A percentile compares a stretch with the other conserved stretches of the same genome.
Conservation (phyloP, 768 basidiomycete genomes). For the Vishniacozyma victoriae region DNA sequence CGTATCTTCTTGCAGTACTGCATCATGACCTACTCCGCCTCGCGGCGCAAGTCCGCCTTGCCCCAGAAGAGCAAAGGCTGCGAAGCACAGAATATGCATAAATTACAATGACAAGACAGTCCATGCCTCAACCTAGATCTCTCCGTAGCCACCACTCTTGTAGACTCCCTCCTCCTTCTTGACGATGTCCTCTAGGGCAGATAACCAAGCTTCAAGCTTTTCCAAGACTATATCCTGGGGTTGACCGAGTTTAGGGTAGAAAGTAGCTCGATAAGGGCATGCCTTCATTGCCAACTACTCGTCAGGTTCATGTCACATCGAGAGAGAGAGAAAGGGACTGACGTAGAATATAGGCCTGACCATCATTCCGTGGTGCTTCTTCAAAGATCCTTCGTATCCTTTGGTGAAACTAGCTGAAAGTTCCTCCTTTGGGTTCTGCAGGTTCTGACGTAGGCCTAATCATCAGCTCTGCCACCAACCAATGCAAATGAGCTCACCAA, state of each 20-base stretch:
- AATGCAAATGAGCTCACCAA: constrained; percentile 7
- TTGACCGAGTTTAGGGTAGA: constrained; percentile 57
- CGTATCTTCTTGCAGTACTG: no score
- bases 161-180: constrained; percentile 52
- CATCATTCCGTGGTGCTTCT: constrained; percentile 64
- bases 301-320: neutral
- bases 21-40: no score
- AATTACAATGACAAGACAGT: no score
- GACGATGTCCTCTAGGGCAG: constrained; percentile 54
- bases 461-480: constrained; percentile 49
- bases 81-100: no score
- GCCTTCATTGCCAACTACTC: constrained; percentile 64
- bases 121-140: constrained; percentile 28
- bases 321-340: constrained; percentile 32
- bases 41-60: no score
- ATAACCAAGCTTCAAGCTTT: constrained; percentile 55
- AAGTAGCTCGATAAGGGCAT: constrained; percentile 58
- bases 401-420: constrained; percentile 69
- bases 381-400: constrained; percentile 75
- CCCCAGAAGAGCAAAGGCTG: no score
- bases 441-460: constrained; percentile 62
- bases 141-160: constrained; percentile 41
- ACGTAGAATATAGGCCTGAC: constrained; percentile 57
- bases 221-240: constrained; percentile 52
- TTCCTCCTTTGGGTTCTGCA: constrained; percentile 62